phyloP scores from a whole-genome alignment of 306 rosid genomes.

The Pyrus bretschneideri region DNA sequence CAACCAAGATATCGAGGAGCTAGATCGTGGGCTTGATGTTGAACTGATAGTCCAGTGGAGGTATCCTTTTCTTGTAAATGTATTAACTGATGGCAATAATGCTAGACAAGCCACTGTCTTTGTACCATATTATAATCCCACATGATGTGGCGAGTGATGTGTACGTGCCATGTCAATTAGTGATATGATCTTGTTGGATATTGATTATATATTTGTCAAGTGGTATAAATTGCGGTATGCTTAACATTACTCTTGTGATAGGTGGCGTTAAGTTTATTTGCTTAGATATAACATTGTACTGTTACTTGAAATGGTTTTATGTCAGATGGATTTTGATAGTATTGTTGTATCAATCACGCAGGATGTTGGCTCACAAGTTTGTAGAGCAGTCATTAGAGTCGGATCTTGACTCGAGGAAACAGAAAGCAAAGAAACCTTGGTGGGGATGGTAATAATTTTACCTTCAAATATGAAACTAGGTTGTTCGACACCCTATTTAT shows the following conservation, averaged over 20 bases:
- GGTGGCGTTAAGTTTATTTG: not conserved
- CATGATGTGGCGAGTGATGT: not conserved
- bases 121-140: not conserved
- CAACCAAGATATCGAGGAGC: constrained; percentile 70
- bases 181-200: not conserved
- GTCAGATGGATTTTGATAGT: not conserved
- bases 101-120: not conserved
- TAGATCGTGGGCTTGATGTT: constrained; percentile 82
- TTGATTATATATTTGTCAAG: not conserved
- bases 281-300: not conserved
- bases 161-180: not conserved
- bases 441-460: constrained; percentile 72
- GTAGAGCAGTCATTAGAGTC: constrained; percentile 59
- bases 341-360: constrained; percentile 30
- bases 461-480: constrained; percentile 4
- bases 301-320: not conserved
- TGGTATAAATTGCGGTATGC: not conserved
- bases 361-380: constrained; percentile 96
- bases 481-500: not conserved
- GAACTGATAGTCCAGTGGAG: constrained; percentile 97
- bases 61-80: constrained; percentile 30
- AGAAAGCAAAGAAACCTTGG: constrained; percentile 65
- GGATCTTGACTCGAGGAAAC: constrained; percentile 42
- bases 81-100: not conserved
- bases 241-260: not conserved